These are phyloP conservation scores for Smallanthus sonchifolius DNA, from an alignment of 129 eudicot species.

Conservation along the genomic window DNA sequence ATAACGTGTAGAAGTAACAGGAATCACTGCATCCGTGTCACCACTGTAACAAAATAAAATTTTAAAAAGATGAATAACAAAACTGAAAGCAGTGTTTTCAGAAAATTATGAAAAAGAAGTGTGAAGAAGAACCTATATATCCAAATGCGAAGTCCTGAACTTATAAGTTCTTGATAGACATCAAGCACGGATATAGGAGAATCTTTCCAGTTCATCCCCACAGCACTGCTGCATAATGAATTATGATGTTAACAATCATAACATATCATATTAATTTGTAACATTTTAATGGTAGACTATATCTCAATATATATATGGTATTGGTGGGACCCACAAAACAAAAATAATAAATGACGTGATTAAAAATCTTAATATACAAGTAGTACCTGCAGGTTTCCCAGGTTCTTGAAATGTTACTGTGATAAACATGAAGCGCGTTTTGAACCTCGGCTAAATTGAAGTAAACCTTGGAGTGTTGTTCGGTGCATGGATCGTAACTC, in stretches of 20 bases:
- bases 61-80: background rate
- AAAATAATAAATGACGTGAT: background rate
- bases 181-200: conserved; percentile 70
- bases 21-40: conserved; percentile 90
- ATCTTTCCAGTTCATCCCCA: conserved; percentile 67
- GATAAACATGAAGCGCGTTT: conserved; percentile 75
- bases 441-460: conserved; percentile 95
- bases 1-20: conserved; percentile 90
- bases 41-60: conserved; percentile 46
- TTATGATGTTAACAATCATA: conserved; percentile 1
- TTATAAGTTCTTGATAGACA: conserved; percentile 69
- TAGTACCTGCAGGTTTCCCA: conserved; percentile 93
- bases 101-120: background rate
- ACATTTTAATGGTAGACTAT: background rate
- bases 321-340: background rate
- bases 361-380: background rate
- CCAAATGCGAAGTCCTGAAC: conserved; percentile 86
- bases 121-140: conserved; percentile 59
- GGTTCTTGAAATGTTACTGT: conserved; percentile 32
- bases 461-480: conserved; percentile 74
- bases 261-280: background rate
- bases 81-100: background rate
- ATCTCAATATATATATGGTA: too few relatives aligned
- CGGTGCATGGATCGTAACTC: conserved; percentile 93
- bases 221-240: conserved; percentile 44